A percentile compares a stretch with the other conserved stretches of the same genome.
Evolutionary conservation across 176 grass and related monocot genomes (phyloP).

Genomic region (Tillandsia fasciculata): DNA sequence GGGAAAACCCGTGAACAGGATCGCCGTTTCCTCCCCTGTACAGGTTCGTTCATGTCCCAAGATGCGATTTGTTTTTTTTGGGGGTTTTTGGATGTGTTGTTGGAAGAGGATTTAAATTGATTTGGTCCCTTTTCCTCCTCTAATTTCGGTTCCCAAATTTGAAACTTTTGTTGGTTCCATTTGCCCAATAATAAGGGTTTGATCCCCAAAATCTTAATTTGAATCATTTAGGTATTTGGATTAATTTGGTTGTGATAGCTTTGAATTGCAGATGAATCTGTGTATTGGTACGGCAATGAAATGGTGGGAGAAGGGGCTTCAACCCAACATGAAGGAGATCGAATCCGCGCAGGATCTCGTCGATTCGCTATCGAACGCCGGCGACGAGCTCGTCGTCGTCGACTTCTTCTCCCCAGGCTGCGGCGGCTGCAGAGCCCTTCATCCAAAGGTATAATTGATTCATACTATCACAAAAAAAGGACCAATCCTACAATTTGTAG

Average conservation of each 20-base stretch:
- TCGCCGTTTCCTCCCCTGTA: background rate
- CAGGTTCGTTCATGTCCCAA: background rate
- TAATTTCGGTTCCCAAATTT: background rate
- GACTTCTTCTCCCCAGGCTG: constrained; percentile 72
- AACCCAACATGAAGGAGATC: constrained; percentile 47
- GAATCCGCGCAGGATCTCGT: constrained; percentile 50
- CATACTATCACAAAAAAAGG: background rate
- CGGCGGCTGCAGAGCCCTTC: constrained; percentile 29
- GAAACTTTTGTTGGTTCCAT: background rate
- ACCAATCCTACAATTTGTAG: no score
- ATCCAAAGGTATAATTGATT: background rate
- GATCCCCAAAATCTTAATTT: background rate
- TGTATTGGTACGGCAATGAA: constrained; percentile 19
- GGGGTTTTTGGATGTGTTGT: background rate
- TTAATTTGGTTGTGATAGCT: background rate
- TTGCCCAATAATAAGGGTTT: background rate
- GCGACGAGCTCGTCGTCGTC: constrained; percentile 50
- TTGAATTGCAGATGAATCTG: constrained; percentile 5
- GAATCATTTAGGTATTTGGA: background rate
- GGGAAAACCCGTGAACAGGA: background rate
- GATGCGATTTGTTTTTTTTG: background rate
- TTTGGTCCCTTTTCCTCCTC: background rate
- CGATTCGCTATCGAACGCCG: constrained; percentile 38
- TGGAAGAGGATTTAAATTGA: background rate
- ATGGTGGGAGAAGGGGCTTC: constrained; percentile 53